A percentile compares a stretch with the other conserved stretches of the same genome.
These are phyloP conservation scores for Gossypium lobatum DNA, from an alignment of 441 rosid species.

Conservation along the genomic window DNA sequence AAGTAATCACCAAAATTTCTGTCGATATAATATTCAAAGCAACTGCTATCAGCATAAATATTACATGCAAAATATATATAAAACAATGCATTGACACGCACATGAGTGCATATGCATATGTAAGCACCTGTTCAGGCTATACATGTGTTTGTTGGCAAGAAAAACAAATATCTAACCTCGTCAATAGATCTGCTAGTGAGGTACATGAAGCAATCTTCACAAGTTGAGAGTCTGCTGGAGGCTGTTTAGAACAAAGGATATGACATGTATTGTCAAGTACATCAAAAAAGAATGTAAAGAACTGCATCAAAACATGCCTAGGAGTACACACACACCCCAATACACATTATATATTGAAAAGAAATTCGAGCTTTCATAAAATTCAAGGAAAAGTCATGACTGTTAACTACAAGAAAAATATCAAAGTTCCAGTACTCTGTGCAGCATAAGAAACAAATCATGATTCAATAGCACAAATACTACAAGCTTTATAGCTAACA, in stretches of 20 bases:
- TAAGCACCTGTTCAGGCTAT: not conserved
- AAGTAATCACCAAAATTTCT: not conserved
- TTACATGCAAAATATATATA: not conserved
- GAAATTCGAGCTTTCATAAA: not conserved
- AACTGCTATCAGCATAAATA: constrained; percentile 4
- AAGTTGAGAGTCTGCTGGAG: constrained; percentile 57
- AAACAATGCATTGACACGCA: not conserved
- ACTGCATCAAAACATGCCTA: not conserved
- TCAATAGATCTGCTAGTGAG: constrained; percentile 59
- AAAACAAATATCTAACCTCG: constrained; percentile 45
- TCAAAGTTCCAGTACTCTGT: not conserved
- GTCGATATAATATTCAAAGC: not conserved
- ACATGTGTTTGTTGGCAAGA: not conserved
- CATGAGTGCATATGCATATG: not conserved
- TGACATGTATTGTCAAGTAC: not conserved
- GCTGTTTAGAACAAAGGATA: constrained; percentile 38
- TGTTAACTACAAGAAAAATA: not conserved
- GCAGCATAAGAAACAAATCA: not conserved
- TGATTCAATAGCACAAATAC: not conserved
- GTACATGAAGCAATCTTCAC: constrained; percentile 75
- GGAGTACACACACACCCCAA: not conserved
- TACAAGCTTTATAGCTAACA: not conserved
- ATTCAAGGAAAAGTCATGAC: not conserved
- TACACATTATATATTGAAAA: not conserved
- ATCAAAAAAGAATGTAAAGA: not conserved